Conservation (phyloP, 139 green algal genomes). For the Picochlorum sp. region DNA sequence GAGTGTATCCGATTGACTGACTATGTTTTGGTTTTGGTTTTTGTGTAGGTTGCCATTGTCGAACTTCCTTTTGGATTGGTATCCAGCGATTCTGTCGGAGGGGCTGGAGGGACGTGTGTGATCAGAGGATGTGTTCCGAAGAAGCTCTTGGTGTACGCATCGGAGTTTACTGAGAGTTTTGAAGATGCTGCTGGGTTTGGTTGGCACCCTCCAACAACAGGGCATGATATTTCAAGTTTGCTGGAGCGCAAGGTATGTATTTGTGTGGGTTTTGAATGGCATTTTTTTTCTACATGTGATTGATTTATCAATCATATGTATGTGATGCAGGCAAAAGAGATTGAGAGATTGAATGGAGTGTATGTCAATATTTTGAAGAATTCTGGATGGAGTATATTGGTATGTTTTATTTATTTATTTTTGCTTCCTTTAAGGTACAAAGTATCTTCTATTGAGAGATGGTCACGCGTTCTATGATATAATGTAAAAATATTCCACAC, state of each 20-base stretch:
- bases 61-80: conserved; percentile 88
- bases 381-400: conserved; percentile 33
- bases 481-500: no score
- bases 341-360: conserved; percentile 78
- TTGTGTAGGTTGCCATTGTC: conserved; percentile 80
- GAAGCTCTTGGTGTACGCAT: conserved; percentile 52
- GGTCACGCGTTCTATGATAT: no score
- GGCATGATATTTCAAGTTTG: conserved; percentile 24
- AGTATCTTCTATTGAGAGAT: no score
- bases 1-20: neutral
- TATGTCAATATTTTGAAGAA: conserved; percentile 83
- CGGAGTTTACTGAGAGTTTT: conserved; percentile 52
- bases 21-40: neutral
- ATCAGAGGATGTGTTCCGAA: conserved; percentile 71
- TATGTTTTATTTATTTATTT: conserved; percentile 6
- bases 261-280: no score
- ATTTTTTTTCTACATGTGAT: no score
- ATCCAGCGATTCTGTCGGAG: conserved; percentile 51
- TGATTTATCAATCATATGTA: neutral
- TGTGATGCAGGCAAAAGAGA: conserved; percentile 71
- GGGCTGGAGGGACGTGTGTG: conserved; percentile 78
- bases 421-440: neutral
- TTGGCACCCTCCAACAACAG: conserved; percentile 27
- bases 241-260: conserved; percentile 37
- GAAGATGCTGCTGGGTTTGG: conserved; percentile 65